Conservation (phyloP, 192 early-diverging fungal genomes). For the Backusella tarrabulga region DNA sequence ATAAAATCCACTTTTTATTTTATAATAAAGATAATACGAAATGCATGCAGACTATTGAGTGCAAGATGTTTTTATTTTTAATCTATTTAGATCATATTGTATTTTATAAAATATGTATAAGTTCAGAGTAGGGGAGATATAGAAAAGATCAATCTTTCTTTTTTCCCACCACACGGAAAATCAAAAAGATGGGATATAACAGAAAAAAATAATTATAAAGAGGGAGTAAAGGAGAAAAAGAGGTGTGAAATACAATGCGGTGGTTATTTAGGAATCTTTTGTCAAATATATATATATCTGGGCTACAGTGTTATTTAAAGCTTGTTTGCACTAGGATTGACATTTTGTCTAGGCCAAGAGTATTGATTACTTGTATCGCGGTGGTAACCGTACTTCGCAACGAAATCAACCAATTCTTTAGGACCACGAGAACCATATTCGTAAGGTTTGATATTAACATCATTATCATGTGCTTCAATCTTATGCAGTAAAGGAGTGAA, state of each 20-base stretch:
- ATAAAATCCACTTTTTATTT: neutral
- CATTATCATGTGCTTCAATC: slow-evolving; percentile 59
- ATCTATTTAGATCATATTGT: neutral
- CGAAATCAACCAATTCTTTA: slow-evolving; percentile 70
- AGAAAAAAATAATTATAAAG: neutral
- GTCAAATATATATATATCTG: neutral
- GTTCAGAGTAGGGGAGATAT: neutral
- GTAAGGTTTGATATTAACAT: slow-evolving; percentile 64
- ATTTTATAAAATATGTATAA: slow-evolving; percentile 3
- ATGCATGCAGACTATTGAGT: neutral
- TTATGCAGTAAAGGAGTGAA: slow-evolving; percentile 95
- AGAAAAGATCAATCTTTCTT: neutral
- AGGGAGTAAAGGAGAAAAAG: neutral
- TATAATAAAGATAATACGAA: neutral
- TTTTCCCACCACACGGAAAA: neutral
- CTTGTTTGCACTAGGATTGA: slow-evolving; percentile 6
- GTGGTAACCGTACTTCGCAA: slow-evolving; percentile 50
- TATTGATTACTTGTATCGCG: neutral
- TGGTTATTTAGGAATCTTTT: neutral
- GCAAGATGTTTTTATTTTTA: neutral
- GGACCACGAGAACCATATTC: slow-evolving; percentile 86
- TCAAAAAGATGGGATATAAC: slow-evolving; percentile 5
- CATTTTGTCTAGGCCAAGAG: slow-evolving; percentile 11
- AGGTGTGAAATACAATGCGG: neutral
- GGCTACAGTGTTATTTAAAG: neutral